phyloP scores from a whole-genome alignment of 2,329 filamentous ascomycete genomes.

The Calonectria leucothoes region DNA sequence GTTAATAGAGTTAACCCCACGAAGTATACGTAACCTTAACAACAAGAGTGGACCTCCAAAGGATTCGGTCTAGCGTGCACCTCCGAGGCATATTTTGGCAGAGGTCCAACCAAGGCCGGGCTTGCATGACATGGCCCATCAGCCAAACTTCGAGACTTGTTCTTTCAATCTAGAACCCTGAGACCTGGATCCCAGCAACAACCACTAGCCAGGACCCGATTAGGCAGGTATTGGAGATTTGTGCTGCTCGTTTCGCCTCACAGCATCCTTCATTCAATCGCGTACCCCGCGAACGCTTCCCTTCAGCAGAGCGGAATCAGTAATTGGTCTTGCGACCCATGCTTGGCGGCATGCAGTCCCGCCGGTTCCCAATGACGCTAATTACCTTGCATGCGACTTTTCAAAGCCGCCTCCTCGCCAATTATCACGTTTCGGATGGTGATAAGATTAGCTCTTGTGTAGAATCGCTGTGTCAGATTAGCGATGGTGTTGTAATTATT shows the following conservation, averaged over 20 bases:
- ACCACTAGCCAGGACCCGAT: not conserved
- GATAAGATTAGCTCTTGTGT: not conserved
- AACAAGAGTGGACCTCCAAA: not conserved
- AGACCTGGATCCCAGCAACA: not conserved
- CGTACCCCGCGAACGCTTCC: not conserved
- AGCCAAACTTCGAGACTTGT: not conserved
- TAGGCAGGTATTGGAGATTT: not conserved
- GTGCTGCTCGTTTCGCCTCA: not conserved
- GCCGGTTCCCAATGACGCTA: too few relatives aligned
- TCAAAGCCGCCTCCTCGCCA: not conserved
- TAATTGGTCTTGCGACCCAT: not conserved
- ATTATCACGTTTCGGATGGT: too few relatives aligned
- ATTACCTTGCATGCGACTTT: not conserved
- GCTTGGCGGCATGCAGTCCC: not conserved
- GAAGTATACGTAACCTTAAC: slow-evolving; percentile 5
- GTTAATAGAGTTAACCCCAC: not conserved
- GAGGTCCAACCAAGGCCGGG: not conserved
- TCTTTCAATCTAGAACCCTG: not conserved
- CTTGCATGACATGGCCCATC: not conserved
- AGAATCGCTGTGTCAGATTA: not conserved
- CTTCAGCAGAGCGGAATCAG: not conserved
- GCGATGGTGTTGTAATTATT: not conserved
- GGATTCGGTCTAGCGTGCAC: not conserved
- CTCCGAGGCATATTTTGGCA: not conserved
- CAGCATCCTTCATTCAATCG: not conserved